Percentiles rank a stretch among this genome's conserved stretches.
Evolutionary conservation across 345 rosid species (phyloP).

Genomic region (Arabis alpina): DNA sequence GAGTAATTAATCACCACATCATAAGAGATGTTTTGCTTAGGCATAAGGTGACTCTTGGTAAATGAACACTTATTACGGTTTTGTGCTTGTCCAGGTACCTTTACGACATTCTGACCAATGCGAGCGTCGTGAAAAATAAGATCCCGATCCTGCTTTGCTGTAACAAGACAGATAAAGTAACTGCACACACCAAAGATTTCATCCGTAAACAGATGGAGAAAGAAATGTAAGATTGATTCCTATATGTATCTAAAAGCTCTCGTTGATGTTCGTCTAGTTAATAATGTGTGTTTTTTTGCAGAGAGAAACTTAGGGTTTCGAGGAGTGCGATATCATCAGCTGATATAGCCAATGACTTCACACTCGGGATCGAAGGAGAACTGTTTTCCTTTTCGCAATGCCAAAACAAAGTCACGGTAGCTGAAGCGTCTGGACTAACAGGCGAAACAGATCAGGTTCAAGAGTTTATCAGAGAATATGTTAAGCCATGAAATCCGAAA

Average conservation of each 20-base stretch:
- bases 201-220: constrained; percentile 90
- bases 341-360: constrained; percentile 74
- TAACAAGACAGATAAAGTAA: constrained; percentile 92
- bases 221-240: constrained; percentile 67
- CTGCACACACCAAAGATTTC: constrained; percentile 92
- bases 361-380: constrained; percentile 76
- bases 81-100: constrained; percentile 59
- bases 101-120: constrained; percentile 84
- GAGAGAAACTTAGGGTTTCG: constrained; percentile 42
- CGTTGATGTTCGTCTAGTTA: background rate
- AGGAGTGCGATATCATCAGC: constrained; percentile 78
- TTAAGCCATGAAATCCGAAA: constrained; percentile 55
- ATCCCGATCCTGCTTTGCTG: constrained; percentile 82
- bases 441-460: constrained; percentile 69
- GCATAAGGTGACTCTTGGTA: background rate
- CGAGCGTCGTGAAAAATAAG: constrained; percentile 73
- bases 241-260: background rate
- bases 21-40: constrained; percentile 8
- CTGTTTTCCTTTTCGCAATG: constrained; percentile 75
- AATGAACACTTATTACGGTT: background rate
- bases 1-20: constrained; percentile 51
- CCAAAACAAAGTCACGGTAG: constrained; percentile 66
- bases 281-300: constrained; percentile 22
- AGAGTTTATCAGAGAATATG: constrained; percentile 72
- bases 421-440: constrained; percentile 76